Evolutionary conservation across 164 flowering plant genomes (phyloP), one percentile per base, ranked within the genome.

Genomic region (Dillenia turbinata): DNA sequence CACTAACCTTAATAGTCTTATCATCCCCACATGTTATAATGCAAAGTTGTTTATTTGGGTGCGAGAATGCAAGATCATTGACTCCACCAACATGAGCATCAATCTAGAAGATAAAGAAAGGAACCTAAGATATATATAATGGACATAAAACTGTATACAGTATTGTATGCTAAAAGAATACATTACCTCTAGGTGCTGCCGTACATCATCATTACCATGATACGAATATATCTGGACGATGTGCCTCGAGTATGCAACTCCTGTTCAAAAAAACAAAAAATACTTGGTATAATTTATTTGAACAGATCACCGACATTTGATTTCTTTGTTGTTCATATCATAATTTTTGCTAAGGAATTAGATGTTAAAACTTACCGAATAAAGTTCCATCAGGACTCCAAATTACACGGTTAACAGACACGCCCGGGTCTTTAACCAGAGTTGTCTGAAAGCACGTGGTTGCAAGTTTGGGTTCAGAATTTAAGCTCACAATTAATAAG

Each of bases 341-440:
- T 33, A 33, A 33, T 33, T 33, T 33, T 33, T 33, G 40, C 40
- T 0, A 4, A 33, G 40, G 40, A 5, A 33, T 33, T 33, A 5
- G 12, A 15, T 51, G 19, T 16, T 52, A 17, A 65, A 48, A 46
- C 83, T 74, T 77, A 91, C 97, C 97, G 78, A 91, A 84, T 49
- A 89, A 71, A 57, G 81, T 59, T 47, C 97, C 97, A 80, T 89
- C 97, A 22, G 90, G 96, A 49, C 92, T 85, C 97, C 97, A 91
- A 15, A 74, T 82, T 17, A 89, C 78, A 51, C 94, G 86, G 68
- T 84, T 91, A 26, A 91, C 87, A n/a, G 92, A 87, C 1, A 78
- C 90, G 60, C 70, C 67, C 15, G 84, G 81, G 57, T 91, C 93
- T 60, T 77, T 85, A 10, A 57, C 81, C 19, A 88, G 62, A 50